Percentiles rank a stretch among this genome's conserved stretches.
Conservation (phyloP, 1,284 basidiomycete genomes). For the Moniliophthora roreri region DNA sequence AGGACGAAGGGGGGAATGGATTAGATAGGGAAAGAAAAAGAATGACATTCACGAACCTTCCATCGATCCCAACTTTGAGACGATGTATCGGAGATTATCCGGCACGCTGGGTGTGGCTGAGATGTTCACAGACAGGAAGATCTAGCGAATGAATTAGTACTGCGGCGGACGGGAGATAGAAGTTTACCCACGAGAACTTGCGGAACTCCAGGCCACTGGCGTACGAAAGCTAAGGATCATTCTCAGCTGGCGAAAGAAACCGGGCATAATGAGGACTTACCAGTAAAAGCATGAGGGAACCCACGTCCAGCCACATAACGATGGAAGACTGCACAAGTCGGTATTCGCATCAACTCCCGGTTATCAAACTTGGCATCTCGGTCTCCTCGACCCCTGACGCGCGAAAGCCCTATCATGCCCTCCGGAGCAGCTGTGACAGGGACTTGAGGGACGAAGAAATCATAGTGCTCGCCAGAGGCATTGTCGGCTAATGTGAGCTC, state of each 20-base stretch:
- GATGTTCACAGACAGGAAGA: slow-evolving; percentile 59
- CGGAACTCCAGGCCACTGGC: slow-evolving; percentile 62
- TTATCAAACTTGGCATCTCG: slow-evolving; percentile 18
- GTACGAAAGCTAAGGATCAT: slow-evolving; percentile 43
- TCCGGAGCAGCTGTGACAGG: slow-evolving; percentile 13
- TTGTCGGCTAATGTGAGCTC: not conserved
- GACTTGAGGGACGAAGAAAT: slow-evolving; percentile 5
- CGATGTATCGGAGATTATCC: slow-evolving; percentile 46
- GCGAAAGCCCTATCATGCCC: slow-evolving; percentile 12
- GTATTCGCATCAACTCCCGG: slow-evolving; percentile 43
- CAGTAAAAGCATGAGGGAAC: slow-evolving; percentile 59
- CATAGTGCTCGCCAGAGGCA: not conserved
- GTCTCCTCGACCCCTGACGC: slow-evolving; percentile 7
- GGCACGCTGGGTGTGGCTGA: slow-evolving; percentile 48
- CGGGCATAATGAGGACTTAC: slow-evolving; percentile 26
- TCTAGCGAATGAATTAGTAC: slow-evolving; percentile 26
- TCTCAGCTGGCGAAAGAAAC: not conserved
- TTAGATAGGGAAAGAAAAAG: not conserved
- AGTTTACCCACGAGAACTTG: slow-evolving; percentile 45
- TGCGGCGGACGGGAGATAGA: not conserved
- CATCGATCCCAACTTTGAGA: slow-evolving; percentile 52
- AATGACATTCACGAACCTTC: slow-evolving; percentile 33
- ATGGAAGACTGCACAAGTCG: slow-evolving; percentile 58
- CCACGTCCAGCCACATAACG: slow-evolving; percentile 50
- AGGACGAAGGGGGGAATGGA: not conserved